A percentile compares a stretch with the other conserved stretches of the same genome.
Conservation (phyloP, 805 yeast species). For the Saccharomycopsis javanensis region DNA sequence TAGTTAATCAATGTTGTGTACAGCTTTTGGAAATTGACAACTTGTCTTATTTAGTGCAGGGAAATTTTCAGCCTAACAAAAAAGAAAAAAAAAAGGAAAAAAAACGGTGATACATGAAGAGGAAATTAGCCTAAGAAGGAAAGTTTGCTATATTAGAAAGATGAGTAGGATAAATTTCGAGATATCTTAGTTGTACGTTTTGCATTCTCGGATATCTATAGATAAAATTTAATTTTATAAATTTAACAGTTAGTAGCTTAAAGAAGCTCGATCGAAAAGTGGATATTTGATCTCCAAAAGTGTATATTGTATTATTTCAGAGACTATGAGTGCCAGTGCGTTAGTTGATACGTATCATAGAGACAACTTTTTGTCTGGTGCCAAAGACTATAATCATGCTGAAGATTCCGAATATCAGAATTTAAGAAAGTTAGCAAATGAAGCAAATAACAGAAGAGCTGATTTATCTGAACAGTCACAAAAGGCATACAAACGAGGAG, state of each 20-base stretch:
- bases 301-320: neutral
- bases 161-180: neutral
- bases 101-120: neutral
- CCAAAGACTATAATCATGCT: slow-evolving; percentile 63
- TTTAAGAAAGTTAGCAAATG: slow-evolving; percentile 59
- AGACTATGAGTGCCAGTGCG: slow-evolving; percentile 5
- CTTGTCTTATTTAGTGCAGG: neutral
- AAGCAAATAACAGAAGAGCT: slow-evolving; percentile 47
- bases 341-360: slow-evolving; percentile 2
- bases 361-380: slow-evolving; percentile 18
- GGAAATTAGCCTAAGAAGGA: neutral
- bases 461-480: slow-evolving; percentile 60
- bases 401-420: slow-evolving; percentile 53
- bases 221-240: too few species aligned
- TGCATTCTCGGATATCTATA: neutral
- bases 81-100: neutral
- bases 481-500: slow-evolving; percentile 65
- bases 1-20: too few species aligned
- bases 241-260: neutral
- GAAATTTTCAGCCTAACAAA: neutral
- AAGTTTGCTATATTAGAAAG: neutral
- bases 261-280: too few species aligned
- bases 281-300: neutral
- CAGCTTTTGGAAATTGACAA: neutral
- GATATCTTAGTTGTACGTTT: too few species aligned